phyloP scores from a whole-genome alignment of 129 eudicot genomes.

The Tagetes erecta region DNA sequence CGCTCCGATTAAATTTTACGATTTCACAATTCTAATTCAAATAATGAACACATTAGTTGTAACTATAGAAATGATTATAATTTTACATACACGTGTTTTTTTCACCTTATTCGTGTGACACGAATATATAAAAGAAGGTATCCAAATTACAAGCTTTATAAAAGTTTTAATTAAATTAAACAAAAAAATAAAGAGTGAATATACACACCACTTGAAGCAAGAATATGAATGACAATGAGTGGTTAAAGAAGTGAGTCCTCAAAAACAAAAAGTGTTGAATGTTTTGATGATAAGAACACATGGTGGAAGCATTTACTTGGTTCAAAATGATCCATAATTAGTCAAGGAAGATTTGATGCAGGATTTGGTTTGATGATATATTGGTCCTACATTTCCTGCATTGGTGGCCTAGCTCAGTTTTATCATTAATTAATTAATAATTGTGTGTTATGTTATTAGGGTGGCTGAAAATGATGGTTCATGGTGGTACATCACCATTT shows the following conservation, averaged over 20 bases:
- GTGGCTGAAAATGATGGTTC: constrained; percentile 35
- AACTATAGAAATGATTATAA: no score
- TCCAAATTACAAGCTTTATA: neutral
- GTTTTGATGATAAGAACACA: neutral
- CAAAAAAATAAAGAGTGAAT: neutral
- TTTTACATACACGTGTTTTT: no score
- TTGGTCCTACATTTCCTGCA: constrained; percentile 13
- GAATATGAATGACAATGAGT: neutral
- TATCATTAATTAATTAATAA: no score
- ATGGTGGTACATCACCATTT: constrained; percentile 32
- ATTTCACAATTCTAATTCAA: no score
- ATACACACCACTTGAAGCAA: neutral
- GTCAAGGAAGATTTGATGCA: constrained; percentile 30
- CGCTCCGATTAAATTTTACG: no score
- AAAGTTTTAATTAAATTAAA: neutral
- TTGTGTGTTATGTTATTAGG: constrained; percentile 26
- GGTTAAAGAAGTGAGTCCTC: neutral
- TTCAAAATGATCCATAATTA: constrained; percentile 2
- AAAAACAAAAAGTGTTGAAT: neutral
- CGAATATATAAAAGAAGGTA: no score
- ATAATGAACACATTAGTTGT: no score
- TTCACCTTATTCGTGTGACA: no score
- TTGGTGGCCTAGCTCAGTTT: constrained; percentile 22
- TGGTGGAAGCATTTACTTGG: constrained; percentile 5
- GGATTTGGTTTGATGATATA: constrained; percentile 19